These are phyloP conservation scores for Hanseniaspora meyeri DNA, from an alignment of 805 yeast genomes.

Conservation along the genomic window DNA sequence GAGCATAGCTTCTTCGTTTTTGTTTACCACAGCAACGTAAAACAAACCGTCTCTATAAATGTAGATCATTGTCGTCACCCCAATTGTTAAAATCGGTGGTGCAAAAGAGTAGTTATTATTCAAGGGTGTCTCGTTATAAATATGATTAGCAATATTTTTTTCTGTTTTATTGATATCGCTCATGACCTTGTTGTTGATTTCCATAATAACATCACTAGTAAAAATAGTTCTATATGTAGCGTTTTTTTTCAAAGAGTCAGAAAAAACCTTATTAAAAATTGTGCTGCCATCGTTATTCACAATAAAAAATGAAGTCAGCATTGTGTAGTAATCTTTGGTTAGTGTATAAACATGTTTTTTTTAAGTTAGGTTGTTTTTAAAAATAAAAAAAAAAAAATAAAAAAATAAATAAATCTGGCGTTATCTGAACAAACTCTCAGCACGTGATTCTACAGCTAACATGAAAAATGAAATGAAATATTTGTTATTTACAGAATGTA, in stretches of 20 bases:
- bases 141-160: not conserved
- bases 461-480: too few species aligned
- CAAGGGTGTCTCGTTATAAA: not conserved
- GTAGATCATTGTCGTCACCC: conserved; percentile 83
- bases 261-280: conserved; percentile 1
- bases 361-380: too few species aligned
- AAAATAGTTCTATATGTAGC: conserved; percentile 3
- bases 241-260: conserved; percentile 7
- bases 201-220: conserved; percentile 6
- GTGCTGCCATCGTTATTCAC: conserved; percentile 4
- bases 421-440: too few species aligned
- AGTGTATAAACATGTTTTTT: too few species aligned
- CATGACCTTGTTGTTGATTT: conserved; percentile 5
- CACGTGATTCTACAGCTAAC: too few species aligned
- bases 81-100: conserved; percentile 63
- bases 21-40: conserved; percentile 79
- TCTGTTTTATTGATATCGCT: not conserved
- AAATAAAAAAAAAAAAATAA: too few species aligned
- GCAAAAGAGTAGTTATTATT: not conserved
- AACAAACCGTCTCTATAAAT: conserved; percentile 52
- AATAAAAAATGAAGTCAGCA: conserved; percentile 7
- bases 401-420: too few species aligned
- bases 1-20: conserved; percentile 72
- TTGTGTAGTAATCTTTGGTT: not conserved
- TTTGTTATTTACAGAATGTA: too few species aligned